A percentile compares a stretch with the other conserved stretches of the same genome.
phyloP scores from a whole-genome alignment of 305 asterid genomes.

The Nicotiana rustica region DNA sequence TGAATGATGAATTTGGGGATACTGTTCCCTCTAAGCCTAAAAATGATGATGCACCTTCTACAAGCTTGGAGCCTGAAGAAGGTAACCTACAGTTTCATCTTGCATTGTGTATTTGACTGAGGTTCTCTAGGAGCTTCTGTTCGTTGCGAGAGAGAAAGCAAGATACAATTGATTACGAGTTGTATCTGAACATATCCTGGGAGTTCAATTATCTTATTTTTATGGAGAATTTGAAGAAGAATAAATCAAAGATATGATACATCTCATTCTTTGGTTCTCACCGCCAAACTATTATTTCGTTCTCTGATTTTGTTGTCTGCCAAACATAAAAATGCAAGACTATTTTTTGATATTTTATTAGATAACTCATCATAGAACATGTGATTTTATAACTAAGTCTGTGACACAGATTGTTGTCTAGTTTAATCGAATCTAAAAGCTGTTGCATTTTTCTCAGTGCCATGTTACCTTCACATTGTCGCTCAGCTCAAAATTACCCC shows the following conservation, averaged over 20 bases:
- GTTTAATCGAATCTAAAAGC: slow-evolving; percentile 25
- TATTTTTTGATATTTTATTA: slow-evolving; percentile 9
- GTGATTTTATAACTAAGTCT: neutral
- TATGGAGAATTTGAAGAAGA: slow-evolving; percentile 6
- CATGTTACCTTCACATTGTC: neutral
- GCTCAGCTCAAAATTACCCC: slow-evolving; percentile 15
- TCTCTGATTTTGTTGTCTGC: neutral
- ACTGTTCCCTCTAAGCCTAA: slow-evolving; percentile 85
- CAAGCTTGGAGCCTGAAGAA: slow-evolving; percentile 37
- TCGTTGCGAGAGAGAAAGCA: neutral
- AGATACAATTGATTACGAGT: neutral
- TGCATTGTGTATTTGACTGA: slow-evolving; percentile 26
- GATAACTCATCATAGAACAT: neutral
- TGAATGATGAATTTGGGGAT: slow-evolving; percentile 63
- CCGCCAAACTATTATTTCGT: neutral
- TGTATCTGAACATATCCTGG: neutral
- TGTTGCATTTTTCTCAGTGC: neutral
- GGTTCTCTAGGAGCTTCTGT: slow-evolving; percentile 25
- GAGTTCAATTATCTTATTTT: neutral
- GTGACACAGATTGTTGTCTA: neutral
- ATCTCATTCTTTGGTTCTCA: slow-evolving; percentile 15
- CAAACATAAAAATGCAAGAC: slow-evolving; percentile 10
- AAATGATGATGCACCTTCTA: slow-evolving; percentile 49
- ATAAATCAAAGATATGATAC: neutral
- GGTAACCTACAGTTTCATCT: slow-evolving; percentile 32